Evolutionary conservation across 176 grass and related monocot genomes (phyloP), one percentile per base, ranked within the genome.

Genomic region (Bromus sterilis): DNA sequence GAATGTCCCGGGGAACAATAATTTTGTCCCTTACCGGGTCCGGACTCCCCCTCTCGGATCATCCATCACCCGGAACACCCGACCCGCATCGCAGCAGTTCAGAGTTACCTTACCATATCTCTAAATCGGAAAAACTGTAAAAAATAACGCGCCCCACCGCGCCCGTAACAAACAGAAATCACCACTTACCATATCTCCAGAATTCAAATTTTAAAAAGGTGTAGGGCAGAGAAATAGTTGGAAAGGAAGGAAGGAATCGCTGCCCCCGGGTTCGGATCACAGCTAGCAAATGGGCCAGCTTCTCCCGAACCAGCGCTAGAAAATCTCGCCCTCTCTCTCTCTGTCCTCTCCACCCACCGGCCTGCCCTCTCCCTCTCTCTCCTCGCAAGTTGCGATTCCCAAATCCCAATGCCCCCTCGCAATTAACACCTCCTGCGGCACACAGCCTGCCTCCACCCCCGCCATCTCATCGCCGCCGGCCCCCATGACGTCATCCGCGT

Each of bases 361-460:
- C 51, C 28, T n/a, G 25, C 74, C 4, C 31, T 64, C 14, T 40
- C 31, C 35, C 9, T 32, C 31, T 25, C 2, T 16, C 26, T 56
- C 39, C 51, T 85, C 78, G 41, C 87, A 23, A 43, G 11, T 81
- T 42, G 82, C 78, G 42, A 81, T 90, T 85, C 78, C 79, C 85
- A 68, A 83, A 87, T 90, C 61, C 87, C 75, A 53, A 80, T 82
- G 28, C 36, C 34, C 18, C 53, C 62, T 76, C 11, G 35, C 71
- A 44, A 61, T 73, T 87, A 66, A 63, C 68, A 3, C 76, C 73
- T 37, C 83, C 75, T 46, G 46, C 73, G 11, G 16, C 56, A 28
- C 1, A 6, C 18, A 28, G 4, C 34, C 29, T 26, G 21, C 65
- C 67, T 53, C 43, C 73, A 24, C 29, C 46, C 28, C 33, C 66